Evolutionary conservation across 108 stramenopile species (phyloP).

Genomic region (Parmales sp.): DNA sequence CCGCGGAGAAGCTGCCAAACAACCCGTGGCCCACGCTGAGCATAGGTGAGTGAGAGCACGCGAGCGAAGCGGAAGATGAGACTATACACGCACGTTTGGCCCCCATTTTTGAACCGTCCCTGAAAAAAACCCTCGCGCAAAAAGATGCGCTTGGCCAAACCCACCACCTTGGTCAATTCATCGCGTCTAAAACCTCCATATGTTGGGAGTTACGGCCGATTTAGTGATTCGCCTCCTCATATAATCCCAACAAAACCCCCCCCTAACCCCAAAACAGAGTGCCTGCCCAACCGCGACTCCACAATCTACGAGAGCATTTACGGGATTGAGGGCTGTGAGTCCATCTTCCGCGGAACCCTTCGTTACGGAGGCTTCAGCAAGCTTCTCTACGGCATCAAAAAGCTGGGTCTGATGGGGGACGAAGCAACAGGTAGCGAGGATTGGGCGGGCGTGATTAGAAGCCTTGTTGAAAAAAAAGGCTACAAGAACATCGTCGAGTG

Average conservation of each 20-base stretch:
- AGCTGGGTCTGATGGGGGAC: slow-evolving; percentile 41
- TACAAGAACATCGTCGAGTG: slow-evolving; percentile 36
- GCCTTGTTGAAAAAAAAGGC: slow-evolving; percentile 16
- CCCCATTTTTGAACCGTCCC: too few species aligned
- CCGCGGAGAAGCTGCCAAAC: background rate
- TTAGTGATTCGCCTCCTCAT: too few species aligned
- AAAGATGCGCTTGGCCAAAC: too few species aligned
- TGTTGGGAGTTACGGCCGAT: too few species aligned
- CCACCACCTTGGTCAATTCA: too few species aligned
- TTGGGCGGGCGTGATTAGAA: slow-evolving; percentile 32
- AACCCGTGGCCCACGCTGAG: too few species aligned
- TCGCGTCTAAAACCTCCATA: too few species aligned
- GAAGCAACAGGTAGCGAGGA: slow-evolving; percentile 10
- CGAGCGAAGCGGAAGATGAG: too few species aligned
- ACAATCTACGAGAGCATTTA: slow-evolving; percentile 53
- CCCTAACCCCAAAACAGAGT: slow-evolving; percentile 52
- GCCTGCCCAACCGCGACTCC: slow-evolving; percentile 71
- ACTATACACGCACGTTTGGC: too few species aligned
- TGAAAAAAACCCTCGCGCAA: too few species aligned
- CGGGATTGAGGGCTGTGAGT: slow-evolving; percentile 47
- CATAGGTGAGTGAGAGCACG: too few species aligned
- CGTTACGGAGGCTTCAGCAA: slow-evolving; percentile 60
- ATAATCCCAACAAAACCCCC: too few species aligned
- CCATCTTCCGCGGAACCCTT: slow-evolving; percentile 71
- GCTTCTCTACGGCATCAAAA: slow-evolving; percentile 42